Base-by-base conservation (phyloP, 2,329 filamentous ascomycete genomes). In the Macrophomina tecta region DNA sequence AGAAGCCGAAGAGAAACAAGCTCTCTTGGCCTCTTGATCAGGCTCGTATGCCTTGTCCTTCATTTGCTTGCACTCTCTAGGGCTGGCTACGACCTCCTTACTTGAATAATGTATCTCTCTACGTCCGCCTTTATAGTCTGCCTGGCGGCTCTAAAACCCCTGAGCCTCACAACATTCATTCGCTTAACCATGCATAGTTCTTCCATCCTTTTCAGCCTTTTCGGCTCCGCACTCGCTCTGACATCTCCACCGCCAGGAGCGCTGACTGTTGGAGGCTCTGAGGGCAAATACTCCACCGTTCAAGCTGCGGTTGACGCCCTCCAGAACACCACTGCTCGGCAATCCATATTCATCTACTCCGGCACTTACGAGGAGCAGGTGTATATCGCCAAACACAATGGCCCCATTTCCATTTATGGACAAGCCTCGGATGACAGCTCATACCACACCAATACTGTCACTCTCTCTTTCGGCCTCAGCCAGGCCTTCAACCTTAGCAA, bases 341-440 rank as follows among this genome's bases (percentile, higher is more conserved):
- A 86, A 66, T 84, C 81, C 70, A 87, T 90, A 75, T 89, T 89
- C 76, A 84, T 90, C 73, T 74, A 84, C 68, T 74, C 82, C 2
- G 86, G 86, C 4, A 85, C 82, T 42, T 89, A 89, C 78, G 75
- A 73, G 0, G 86, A 88, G 72, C 86, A 88, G 71, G 85, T 88
- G 23, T 82, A 82, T 69, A 80, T 89, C 42, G 74, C 80, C 1
- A 65, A 75, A 1, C 80, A 83, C 42, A 73, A 71, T 3, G 83
- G 83, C 0, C 76, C 80, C 51, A 79, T 88, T 40, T 84, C 80
- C 61, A 81, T 87, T 66, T 85, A 85, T 71, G 88, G 88, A 12
- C 84, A 84, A 70, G 88, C 88, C 3, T 81, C 85, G 68, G 82
- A 82, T 4, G 75, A 79, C 9, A 78, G 78, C n/a, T 69, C 68